Evolutionary conservation across 208 protist genomes (phyloP).

Genomic region (Leishmania mexicana): DNA sequence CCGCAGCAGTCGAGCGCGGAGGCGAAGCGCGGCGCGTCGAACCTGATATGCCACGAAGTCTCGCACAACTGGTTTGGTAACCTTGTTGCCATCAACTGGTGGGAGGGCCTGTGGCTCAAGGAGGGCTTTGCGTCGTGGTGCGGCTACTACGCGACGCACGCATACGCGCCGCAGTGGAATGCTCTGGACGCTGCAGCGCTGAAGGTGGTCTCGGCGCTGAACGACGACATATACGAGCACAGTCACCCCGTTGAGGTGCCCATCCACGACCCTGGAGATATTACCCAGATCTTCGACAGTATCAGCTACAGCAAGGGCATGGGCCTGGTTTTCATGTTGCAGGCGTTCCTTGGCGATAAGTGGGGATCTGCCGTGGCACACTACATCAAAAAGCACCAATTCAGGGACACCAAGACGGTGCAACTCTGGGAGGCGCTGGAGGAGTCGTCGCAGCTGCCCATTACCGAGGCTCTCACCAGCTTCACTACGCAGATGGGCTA

Average conservation of each 20-base stretch:
- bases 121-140: conserved; percentile 99
- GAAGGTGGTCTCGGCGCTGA: conserved; percentile 68
- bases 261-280: conserved; percentile 89
- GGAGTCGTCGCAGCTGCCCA: conserved; percentile 78
- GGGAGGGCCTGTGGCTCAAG: conserved; percentile 98
- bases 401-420: conserved; percentile 91
- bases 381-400: conserved; percentile 94
- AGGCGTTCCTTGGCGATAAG: conserved; percentile 86
- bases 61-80: conserved; percentile 99
- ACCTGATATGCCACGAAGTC: conserved; percentile 96
- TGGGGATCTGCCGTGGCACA: conserved; percentile 88
- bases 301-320: conserved; percentile 97
- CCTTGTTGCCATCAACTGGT: conserved; percentile 99
- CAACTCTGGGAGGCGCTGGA: conserved; percentile 95
- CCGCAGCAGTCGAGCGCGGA: conserved; percentile 50
- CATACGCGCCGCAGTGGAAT: conserved; percentile 89
- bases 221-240: conserved; percentile 90
- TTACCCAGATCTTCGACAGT: conserved; percentile 98
- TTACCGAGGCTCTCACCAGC: conserved; percentile 87
- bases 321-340: conserved; percentile 94
- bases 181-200: conserved; percentile 81
- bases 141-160: conserved; percentile 82
- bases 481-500: conserved; percentile 95
- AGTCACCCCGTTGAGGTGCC: conserved; percentile 97
- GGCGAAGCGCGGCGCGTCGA: conserved; percentile 79